phyloP scores from a whole-genome alignment of 257 asterid genomes.

The Forsythia suspensa region DNA sequence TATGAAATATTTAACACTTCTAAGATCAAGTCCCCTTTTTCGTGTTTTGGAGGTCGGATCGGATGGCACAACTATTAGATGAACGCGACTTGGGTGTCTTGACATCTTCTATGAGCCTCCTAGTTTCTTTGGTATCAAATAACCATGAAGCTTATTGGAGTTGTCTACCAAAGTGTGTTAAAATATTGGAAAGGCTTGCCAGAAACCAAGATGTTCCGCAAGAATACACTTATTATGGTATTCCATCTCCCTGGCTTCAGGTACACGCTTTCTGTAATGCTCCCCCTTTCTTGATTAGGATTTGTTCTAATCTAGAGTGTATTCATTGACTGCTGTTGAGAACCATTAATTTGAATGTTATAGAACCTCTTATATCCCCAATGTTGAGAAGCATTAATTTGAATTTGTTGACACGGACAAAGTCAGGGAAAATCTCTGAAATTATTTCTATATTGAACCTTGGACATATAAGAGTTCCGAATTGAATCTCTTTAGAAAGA shows the following conservation, averaged over 20 bases:
- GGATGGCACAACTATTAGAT: conserved; percentile 94
- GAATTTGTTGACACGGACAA: no score
- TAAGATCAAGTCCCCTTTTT: conserved; percentile 13
- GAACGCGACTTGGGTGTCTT: conserved; percentile 98
- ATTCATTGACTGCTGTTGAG: background rate
- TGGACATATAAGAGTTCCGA: no score
- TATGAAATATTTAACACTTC: background rate
- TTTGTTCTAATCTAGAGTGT: background rate
- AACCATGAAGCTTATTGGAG: conserved; percentile 96
- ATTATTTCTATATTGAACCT: no score
- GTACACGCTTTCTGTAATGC: conserved; percentile 40
- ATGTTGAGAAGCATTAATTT: background rate
- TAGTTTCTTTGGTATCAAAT: conserved; percentile 93
- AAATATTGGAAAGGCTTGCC: conserved; percentile 85
- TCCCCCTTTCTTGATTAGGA: background rate
- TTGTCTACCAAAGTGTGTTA: conserved; percentile 96
- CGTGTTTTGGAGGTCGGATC: conserved; percentile 77
- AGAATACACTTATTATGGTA: conserved; percentile 96
- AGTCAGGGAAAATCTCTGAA: no score
- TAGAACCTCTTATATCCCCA: no score
- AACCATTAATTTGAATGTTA: no score
- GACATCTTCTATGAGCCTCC: conserved; percentile 96
- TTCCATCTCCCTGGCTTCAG: conserved; percentile 99
- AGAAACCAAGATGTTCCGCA: conserved; percentile 96
- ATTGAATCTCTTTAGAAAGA: no score